A percentile compares a stretch with the other conserved stretches of the same genome.
Evolutionary conservation across 306 rosid species (phyloP).

Genomic region (Vicia faba): DNA sequence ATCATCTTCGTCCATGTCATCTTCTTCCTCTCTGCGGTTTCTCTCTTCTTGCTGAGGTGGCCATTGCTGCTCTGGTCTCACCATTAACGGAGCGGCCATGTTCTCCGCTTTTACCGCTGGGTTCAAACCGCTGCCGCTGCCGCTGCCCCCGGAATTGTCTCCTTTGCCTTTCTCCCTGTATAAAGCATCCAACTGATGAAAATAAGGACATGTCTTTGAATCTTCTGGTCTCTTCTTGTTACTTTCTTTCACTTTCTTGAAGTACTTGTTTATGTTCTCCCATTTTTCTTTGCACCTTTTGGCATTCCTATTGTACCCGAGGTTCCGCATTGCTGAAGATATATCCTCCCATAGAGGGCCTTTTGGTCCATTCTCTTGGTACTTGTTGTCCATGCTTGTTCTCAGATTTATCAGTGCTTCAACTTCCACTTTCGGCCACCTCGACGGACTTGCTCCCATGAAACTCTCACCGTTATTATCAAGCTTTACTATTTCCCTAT

Average conservation of each 20-base stretch:
- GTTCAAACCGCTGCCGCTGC: neutral
- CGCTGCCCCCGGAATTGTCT: neutral
- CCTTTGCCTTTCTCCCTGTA: conserved; percentile 57
- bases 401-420: conserved; percentile 72
- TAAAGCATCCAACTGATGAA: conserved; percentile 69
- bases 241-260: conserved; percentile 92
- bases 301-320: conserved; percentile 72
- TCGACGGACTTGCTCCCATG: conserved; percentile 47
- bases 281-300: conserved; percentile 97
- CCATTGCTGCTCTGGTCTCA: conserved; percentile 95
- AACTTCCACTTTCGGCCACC: conserved; percentile 94
- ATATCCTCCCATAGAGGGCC: conserved; percentile 97
- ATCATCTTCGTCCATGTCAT: conserved; percentile 47
- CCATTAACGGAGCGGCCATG: conserved; percentile 68
- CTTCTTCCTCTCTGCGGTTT: conserved; percentile 35
- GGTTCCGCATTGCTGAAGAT: conserved; percentile 58
- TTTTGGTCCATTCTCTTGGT: conserved; percentile 81
- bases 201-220: conserved; percentile 93
- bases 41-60: conserved; percentile 56
- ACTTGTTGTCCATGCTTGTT: conserved; percentile 59
- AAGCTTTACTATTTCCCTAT: conserved; percentile 40
- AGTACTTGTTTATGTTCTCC: conserved; percentile 99
- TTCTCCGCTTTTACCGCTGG: conserved; percentile 37
- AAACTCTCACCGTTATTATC: conserved; percentile 38
- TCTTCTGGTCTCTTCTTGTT: conserved; percentile 80